Evolutionary conservation across 2,329 filamentous ascomycete genomes (phyloP).

Genomic region (Penicillium digitatum): DNA sequence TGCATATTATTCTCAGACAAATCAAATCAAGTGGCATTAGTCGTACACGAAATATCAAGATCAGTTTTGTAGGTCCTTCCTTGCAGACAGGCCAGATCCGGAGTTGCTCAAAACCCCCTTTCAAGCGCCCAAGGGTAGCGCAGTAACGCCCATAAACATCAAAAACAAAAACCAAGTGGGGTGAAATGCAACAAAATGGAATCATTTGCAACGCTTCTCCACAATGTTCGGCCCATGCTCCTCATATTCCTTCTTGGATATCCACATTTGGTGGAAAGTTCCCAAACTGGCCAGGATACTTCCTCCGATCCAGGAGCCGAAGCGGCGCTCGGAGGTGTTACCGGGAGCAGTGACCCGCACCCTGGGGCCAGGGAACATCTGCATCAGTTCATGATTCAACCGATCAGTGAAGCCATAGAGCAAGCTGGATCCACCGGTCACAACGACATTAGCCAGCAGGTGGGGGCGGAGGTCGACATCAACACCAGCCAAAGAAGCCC

Average conservation of each 20-base stretch:
- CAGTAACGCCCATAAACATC: slow-evolving; percentile 11
- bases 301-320: slow-evolving; percentile 92
- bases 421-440: slow-evolving; percentile 82
- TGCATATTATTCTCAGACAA: background rate
- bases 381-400: slow-evolving; percentile 75
- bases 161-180: background rate
- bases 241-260: slow-evolving; percentile 93
- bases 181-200: background rate
- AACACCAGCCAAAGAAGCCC: slow-evolving; percentile 69
- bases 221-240: slow-evolving; percentile 88
- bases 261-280: slow-evolving; percentile 99
- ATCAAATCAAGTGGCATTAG: slow-evolving; percentile 11
- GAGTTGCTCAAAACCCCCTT: slow-evolving; percentile 8
- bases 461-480: slow-evolving; percentile 85
- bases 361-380: slow-evolving; percentile 76
- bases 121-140: slow-evolving; percentile 8
- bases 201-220: slow-evolving; percentile 89
- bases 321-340: slow-evolving; percentile 81
- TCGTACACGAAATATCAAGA: slow-evolving; percentile 14
- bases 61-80: slow-evolving; percentile 9
- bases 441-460: slow-evolving; percentile 82
- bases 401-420: slow-evolving; percentile 90
- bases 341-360: slow-evolving; percentile 87
- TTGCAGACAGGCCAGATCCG: slow-evolving; percentile 9
- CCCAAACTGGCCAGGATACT: slow-evolving; percentile 93